Base-by-base conservation (phyloP, 306 rosid species). In the Quercus berberidifolia region DNA sequence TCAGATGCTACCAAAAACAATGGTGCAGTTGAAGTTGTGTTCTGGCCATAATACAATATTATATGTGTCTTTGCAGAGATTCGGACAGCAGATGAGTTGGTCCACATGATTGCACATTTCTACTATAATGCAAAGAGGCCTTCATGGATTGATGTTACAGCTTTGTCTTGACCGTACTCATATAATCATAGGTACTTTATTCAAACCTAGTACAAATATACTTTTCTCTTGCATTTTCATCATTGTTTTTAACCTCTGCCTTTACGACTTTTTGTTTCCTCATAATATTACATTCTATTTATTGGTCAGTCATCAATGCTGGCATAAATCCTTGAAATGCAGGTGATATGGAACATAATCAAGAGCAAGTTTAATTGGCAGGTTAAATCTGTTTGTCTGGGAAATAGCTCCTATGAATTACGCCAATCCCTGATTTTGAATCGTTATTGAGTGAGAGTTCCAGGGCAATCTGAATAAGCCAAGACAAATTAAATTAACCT, bases 71-170 rank as follows among this genome's bases (percentile, higher is more conserved):
- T 69, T 75, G 86, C 89, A 92, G 98, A 84, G 64, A 70, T 85
- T 73, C 87, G 94, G 60, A 86, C 86, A 12, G 86, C 93, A 2
- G 93, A 93, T 63, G 98, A 96, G 73, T 72, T 93, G 86, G 98
- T 96, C 80, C 90, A 87, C 55, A 93, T 91, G 97, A 96, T 96
- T 81, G 96, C 98, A 38, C 91, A 90, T 85, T 91, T 96, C 87
- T 96, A 91, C 81, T 93, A 93, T 89, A 96, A 91, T 63, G 98
- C 97, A 65, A 93, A 88, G 88, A 91, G 84, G 85, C 98, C 98
- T 63, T 84, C 88, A n/a, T 96, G 98, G 93, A 86, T 95, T 49
- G 91, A 91, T 60, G 93, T 78, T 59, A 62, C 84, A 33, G 92
- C 76, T 75, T 63, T 89, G 59, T 57, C 78, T 80, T 78, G 55